Base-by-base conservation (phyloP, 2,329 filamentous ascomycete genomes). In the Cercospora nicotianae region DNA sequence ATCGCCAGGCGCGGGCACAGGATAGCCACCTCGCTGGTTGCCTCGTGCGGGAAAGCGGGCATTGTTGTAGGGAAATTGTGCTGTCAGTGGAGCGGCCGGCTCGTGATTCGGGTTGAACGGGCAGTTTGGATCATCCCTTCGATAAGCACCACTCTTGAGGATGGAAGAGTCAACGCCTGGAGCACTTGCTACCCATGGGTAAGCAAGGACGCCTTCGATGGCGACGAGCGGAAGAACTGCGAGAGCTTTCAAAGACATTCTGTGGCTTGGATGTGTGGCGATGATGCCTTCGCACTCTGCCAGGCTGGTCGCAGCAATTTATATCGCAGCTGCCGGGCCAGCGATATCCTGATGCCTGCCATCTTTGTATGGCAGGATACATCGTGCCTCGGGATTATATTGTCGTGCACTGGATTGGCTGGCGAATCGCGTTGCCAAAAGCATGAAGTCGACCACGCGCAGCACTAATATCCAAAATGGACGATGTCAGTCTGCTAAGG, bases 1-100 rank as follows among this genome's bases (percentile, higher is more conserved):
- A 63, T 83, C 81, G 12, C 80, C 79, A 42, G 74, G 72, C 12
- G 79, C 81, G 28, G 82, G 82, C 0, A 84, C 82, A 62, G 79
- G 76, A 68, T 80, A 82, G 3, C 82, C 81, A 63, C 82, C 82
- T 36, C 73, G 75, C 2, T 78, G 79, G 5, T 77, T 81, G 4
- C 82, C 82, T n/a, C 76, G 77, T 6, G 74, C 23, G 36, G 81
- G 81, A 65, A 82, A 79, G 65, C 77, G 78, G 5, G 82, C 81
- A 18, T 77, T 77, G 58, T 80, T 81, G 72, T 84, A 83, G 9
- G 79, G 80, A 64, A 74, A 81, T 61, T 77, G 48, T 66, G 55
- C 13, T 16, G 36, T 48, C 73, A 79, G 74, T 0, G 77, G 76
- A 6, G 74, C 76, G 6, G 80, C 81, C 36, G 76, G 73, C 12